Base-by-base conservation (phyloP, 768 basidiomycete species). In the Pisolithus orientalis region DNA sequence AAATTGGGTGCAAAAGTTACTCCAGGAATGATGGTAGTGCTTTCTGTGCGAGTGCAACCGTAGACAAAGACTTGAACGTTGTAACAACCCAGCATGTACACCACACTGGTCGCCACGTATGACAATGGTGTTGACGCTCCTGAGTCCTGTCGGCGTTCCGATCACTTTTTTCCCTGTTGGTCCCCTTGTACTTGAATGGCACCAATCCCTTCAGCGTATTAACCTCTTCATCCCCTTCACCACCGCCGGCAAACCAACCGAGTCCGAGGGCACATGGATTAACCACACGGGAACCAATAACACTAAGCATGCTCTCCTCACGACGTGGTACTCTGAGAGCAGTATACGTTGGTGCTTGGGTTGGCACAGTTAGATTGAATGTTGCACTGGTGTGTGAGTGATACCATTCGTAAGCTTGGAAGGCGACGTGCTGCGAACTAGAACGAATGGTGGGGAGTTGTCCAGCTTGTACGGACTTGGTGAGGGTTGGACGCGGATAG, bases 261-360 rank as follows among this genome's bases (percentile, higher is more conserved):
- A 82, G 62, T 17, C 83, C 84, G 57, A 84, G 80, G 54, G 82
- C 74, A 60, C 84, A 86, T 1, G 89, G 88, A 63, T 90, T 90
- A 16, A 83, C 80, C 16, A 92, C 75, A 0, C 90, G 90, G 0
- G 87, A 90, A 4, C 90, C 90, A 54, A 92, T 92, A 17, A 86
- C 67, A 60, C 88, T 88, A 46, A 91, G 74, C 80, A 91, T 80
- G 60, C 75, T 82, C 66, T 93, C 90, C 60, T 89, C 81, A 57
- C 75, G 80, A 39, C 85, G 79, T 11, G 87, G 85, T 63, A 83
- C 73, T 27, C 89, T 82, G 44, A 84, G 72, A 4, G 75, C 64
- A 16, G 76, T 69, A 56, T 62, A 79, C 51, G 57, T 68, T 55
- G 70, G 72, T 8, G 67, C 70, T 49, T 72, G 67, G 40, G 69